These are phyloP conservation scores for Colletotrichum graminicola DNA, from an alignment of 2,329 filamentous ascomycete species.

Conservation along the genomic window DNA sequence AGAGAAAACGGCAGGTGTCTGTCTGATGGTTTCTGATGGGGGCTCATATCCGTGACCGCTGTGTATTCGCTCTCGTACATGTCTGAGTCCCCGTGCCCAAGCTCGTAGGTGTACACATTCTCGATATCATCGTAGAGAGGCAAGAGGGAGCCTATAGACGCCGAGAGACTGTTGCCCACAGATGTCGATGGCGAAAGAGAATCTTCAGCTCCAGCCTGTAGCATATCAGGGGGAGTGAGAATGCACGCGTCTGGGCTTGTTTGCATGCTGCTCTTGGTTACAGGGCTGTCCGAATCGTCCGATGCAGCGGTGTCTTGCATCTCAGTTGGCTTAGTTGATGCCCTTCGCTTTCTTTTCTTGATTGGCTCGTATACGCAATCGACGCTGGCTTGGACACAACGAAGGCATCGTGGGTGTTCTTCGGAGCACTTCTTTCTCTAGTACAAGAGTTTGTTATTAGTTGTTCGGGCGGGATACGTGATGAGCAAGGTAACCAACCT, in stretches of 20 bases:
- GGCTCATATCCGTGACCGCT: constrained; percentile 5
- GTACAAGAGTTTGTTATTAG: constrained; percentile 1
- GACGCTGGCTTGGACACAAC: constrained; percentile 40
- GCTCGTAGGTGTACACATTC: constrained; percentile 9
- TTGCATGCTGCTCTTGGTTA: constrained; percentile 12
- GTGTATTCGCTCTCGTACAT: constrained; percentile 17
- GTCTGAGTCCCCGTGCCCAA: constrained; percentile 4
- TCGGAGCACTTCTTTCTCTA: constrained; percentile 43
- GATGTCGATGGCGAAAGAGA: constrained; percentile 16
- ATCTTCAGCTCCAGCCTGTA: not conserved
- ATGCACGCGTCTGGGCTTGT: constrained; percentile 33
- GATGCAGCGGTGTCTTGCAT: constrained; percentile 14
- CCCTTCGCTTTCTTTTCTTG: constrained; percentile 41
- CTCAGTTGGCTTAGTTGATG: constrained; percentile 9
- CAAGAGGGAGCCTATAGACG: constrained; percentile 19
- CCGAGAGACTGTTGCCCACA: constrained; percentile 3
- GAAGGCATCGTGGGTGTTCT: constrained; percentile 40
- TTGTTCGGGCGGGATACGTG: not conserved
- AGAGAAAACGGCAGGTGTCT: constrained; percentile 2
- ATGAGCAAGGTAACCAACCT: constrained; percentile 21
- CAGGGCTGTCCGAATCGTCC: constrained; percentile 28
- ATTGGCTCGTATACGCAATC: constrained; percentile 41
- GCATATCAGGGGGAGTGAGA: constrained; percentile 25
- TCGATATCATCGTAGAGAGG: constrained; percentile 22
- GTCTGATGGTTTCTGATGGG: constrained; percentile 10